Base-by-base conservation (phyloP, 2,329 filamentous ascomycete genomes). In the Sclerotinia nivalis region DNA sequence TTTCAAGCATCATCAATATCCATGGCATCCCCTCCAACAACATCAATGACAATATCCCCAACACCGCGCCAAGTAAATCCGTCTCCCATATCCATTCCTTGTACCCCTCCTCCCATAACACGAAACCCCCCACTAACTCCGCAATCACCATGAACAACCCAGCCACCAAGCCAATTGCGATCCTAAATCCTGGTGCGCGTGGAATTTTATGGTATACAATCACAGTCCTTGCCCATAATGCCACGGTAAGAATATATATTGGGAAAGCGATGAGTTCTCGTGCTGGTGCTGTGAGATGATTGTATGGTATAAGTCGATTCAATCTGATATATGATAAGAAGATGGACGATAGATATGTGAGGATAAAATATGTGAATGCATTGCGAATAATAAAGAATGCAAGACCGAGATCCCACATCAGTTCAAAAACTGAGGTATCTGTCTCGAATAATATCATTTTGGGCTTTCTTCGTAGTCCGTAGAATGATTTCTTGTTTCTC, bases 361-460 rank as follows among this genome's bases (percentile, higher is more conserved):
- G 74, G 25, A 72, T 15, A 65, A 79, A 77, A 70, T 81, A 80
- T 64, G 75, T 70, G 59, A 78, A 73, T 37, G 76, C 77, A 55
- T 79, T 74, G 65, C 78, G 75, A 64, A 79, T 50, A 73, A 80
- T 73, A 74, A 80, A 81, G 69, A 80, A 75, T 49, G 76, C 75
- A 18, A 82, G 75, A 54, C 79, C 77, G 25, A 81, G 72, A 73
- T 81, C 78, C 79, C 80, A 81, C 68, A 81, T 75, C 64, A 81
- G 65, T 52, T 80, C 78, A 66, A 81, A 76, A 47, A 80, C 76
- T 8, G 78, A 77, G 68, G 79, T 76, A 28, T 75, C 77, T 8
- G 79, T 79, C 56, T 79, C 74, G 68, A 80, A 79, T 54, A 78
- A 70, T 59, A 75, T 71, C 69, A 72, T 73, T 2, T 15, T 31